Evolutionary conservation across 177 flowering plant genomes (phyloP), one percentile per base, ranked within the genome.

Genomic region (Tripterygium wilfordii): DNA sequence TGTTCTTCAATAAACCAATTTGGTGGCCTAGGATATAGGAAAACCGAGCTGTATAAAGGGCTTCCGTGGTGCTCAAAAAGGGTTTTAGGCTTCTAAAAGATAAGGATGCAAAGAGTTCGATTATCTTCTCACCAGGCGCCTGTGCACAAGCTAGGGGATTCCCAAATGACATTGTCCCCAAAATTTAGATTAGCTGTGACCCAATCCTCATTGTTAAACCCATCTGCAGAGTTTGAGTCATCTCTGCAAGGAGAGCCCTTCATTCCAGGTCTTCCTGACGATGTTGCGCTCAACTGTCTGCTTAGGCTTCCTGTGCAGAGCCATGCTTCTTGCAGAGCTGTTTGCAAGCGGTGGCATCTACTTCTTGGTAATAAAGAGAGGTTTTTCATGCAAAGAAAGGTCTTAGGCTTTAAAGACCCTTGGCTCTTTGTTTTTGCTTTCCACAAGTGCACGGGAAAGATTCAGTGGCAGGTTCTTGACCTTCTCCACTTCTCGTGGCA

Each of bases 111-210:
- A 55, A 63, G 88, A 43, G 94, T 85, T 30, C 49, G 86, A 29
- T 53, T 78, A 57, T 83, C 95, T 23, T 80, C 91, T 10, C 75
- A 74, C 33, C 85, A 79, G 30, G 59, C 75, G 19, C 78, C 85
- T 9, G 91, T 85, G 5, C 78, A 78, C 42, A 85, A 74, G 70
- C 68, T 85, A 12, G 95, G 95, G 33, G 91, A 79, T 67, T 71
- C 84, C 19, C 85, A 83, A 45, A 74, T 83, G 61, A 64, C 82
- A 12, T 54, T 85, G 48, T 78, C 91, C 29, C 86, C 95, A 16
- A 80, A 79, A 43, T 85, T 85, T 51, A 75, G 80, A 47, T 43
- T 83, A 49, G 80, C 74, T 20, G 66, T 76, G 15, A 55, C 31
- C 19, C 75, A 63, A 36, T 54, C 84, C 17, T 31, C 63, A 14